Percentiles rank a stretch among this genome's conserved stretches.
Evolutionary conservation across 2,329 filamentous ascomycete species (phyloP).

Genomic region (Chrysosporium keratinophilum): DNA sequence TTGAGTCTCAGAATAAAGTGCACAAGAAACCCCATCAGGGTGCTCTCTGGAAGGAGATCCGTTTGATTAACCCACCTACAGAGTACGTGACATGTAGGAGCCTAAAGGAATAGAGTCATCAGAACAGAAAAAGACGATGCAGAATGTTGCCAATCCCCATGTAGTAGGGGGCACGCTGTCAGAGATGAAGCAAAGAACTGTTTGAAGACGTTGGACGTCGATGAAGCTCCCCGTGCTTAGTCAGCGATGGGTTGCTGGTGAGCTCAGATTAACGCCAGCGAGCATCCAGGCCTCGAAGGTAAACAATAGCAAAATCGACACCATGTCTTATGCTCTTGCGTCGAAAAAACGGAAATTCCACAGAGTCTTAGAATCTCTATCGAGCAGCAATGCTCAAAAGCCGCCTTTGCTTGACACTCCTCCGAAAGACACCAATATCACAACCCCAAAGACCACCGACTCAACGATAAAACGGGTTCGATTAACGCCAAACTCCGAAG

Average conservation of each 20-base stretch:
- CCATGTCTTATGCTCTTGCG: conserved; percentile 37
- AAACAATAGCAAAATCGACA: background rate
- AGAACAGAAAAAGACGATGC: background rate
- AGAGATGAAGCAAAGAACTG: background rate
- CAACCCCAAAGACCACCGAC: conserved; percentile 4
- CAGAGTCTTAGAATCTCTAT: conserved; percentile 37
- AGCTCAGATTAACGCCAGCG: background rate
- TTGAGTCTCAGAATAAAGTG: background rate
- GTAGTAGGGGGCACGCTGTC: background rate
- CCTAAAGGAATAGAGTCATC: background rate
- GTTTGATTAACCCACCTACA: background rate
- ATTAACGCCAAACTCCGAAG: conserved; percentile 9
- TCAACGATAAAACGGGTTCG: conserved; percentile 18
- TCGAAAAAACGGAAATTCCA: conserved; percentile 41
- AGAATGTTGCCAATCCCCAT: too few species aligned
- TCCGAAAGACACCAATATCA: background rate
- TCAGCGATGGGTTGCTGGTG: background rate
- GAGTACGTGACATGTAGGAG: background rate
- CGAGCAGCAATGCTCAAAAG: conserved; percentile 14
- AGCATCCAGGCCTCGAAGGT: background rate
- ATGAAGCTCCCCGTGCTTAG: too few species aligned
- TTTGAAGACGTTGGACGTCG: background rate
- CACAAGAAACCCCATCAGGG: background rate
- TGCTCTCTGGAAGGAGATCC: background rate
- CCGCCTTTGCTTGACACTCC: background rate